Conservation (phyloP, 129 eudicot species). For the Gnaphalium uliginosum region DNA sequence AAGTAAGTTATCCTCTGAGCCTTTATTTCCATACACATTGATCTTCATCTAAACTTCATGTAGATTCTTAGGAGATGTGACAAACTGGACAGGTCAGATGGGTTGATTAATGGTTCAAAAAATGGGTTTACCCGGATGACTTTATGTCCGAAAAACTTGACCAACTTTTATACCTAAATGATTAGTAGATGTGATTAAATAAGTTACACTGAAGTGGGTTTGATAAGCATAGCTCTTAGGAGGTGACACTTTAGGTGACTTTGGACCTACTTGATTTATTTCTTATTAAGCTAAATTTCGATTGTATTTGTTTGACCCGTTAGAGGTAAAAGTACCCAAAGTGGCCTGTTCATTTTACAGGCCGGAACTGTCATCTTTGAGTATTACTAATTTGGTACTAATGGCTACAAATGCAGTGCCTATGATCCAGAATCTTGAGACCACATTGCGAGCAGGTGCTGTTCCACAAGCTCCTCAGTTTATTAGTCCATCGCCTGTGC, state of each 20-base stretch:
- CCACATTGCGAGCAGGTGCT: constrained; percentile 75
- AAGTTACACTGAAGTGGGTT: no score
- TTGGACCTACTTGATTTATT: neutral
- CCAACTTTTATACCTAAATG: neutral
- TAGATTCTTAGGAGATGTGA: neutral
- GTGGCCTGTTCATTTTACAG: neutral
- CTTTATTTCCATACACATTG: neutral
- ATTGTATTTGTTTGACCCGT: neutral
- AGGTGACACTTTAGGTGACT: neutral
- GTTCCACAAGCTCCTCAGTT: constrained; percentile 96
- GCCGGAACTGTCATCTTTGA: neutral
- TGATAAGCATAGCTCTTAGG: no score
- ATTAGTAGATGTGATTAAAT: neutral
- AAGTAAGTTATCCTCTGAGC: constrained; percentile 43
- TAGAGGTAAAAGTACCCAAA: neutral
- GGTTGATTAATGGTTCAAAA: neutral
- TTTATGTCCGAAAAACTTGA: no score
- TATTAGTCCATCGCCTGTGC: constrained; percentile 44
- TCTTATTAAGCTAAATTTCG: neutral
- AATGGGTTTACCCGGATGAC: neutral
- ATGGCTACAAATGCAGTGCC: constrained; percentile 61
- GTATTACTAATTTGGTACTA: neutral
- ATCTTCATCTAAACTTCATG: neutral
- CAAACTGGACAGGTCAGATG: neutral
- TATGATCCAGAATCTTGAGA: constrained; percentile 84